These are phyloP conservation scores for Botrytis galanthina DNA, from an alignment of 2,329 filamentous ascomycete species.

Conservation along the genomic window DNA sequence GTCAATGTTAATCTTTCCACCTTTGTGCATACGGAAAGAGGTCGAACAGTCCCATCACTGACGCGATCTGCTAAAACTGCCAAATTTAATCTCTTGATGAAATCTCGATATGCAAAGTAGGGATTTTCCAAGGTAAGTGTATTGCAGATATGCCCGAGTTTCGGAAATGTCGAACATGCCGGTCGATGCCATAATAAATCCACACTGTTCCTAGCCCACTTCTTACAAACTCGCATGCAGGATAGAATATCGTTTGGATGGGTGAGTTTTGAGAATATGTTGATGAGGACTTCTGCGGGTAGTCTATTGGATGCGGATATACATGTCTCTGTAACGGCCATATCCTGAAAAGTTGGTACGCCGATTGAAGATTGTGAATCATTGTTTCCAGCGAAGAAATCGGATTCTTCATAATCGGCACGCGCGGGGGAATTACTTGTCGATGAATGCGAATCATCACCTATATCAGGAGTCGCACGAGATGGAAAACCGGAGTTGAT, in stretches of 20 bases:
- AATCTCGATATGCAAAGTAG: slow-evolving; percentile 84
- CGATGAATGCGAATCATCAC: slow-evolving; percentile 39
- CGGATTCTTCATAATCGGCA: slow-evolving; percentile 84
- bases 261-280: slow-evolving; percentile 82
- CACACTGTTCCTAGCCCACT: slow-evolving; percentile 89
- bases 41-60: slow-evolving; percentile 84
- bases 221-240: slow-evolving; percentile 91
- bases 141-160: slow-evolving; percentile 75
- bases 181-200: slow-evolving; percentile 94
- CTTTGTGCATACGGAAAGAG: slow-evolving; percentile 80
- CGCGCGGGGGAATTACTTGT: slow-evolving; percentile 74
- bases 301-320: slow-evolving; percentile 78
- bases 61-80: slow-evolving; percentile 71
- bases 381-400: slow-evolving; percentile 85
- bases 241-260: slow-evolving; percentile 74
- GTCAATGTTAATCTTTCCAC: slow-evolving; percentile 92
- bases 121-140: slow-evolving; percentile 71
- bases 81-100: slow-evolving; percentile 89
- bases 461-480: slow-evolving; percentile 34
- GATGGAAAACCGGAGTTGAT: slow-evolving; percentile 30
- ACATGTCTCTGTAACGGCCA: slow-evolving; percentile 66
- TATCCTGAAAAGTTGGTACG: slow-evolving; percentile 72
- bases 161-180: slow-evolving; percentile 81
- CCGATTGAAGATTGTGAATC: slow-evolving; percentile 92
- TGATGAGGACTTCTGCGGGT: slow-evolving; percentile 91